Evolutionary conservation across 2,329 filamentous ascomycete genomes (phyloP), one percentile per base, ranked within the genome.

Genomic region (Xylariaceae sp.): DNA sequence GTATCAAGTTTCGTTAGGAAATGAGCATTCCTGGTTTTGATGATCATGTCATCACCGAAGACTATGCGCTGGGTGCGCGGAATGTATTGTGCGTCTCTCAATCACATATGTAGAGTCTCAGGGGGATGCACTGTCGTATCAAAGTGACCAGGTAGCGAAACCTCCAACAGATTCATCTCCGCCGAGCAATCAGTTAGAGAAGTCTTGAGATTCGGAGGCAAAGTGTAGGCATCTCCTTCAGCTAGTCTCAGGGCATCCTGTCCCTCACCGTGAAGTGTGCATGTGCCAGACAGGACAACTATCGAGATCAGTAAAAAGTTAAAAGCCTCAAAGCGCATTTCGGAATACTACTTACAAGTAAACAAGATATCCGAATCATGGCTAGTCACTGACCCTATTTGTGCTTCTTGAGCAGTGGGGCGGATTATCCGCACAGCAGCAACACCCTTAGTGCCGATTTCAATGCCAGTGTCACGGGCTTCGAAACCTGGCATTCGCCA

Each of bases 361-460:
- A 58, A 58, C 40, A 58, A 50, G n/a, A 58, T 58, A 17, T 58
- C 56, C 22, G 56, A 56, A 41, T 58, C 50, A 46, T 58, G 56
- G 41, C 53, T 58, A 16, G 56, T 54, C 47, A 51, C 45, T 13
- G 14, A 28, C 10, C 16, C 40, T 14, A 38, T 16, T 41, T 40
- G 48, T 6, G 36, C 31, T 19, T 39, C 50, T 41, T 48, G 36
- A 6, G 42, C 7, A 40, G 22, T 42, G 19, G 53, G 56, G 31
- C 56, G 56, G 39, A 52, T 48, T 10, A 58, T 53, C 2, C 45
- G 50, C 22, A 58, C 56, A n/a, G 47, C 40, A 44, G 56, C 56
- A 43, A 58, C 53, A 14, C 56, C 56, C 33, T 52, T 51, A 31
- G 56, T 58, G 39, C 54, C 50, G 16, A 43, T 31, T 36, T 53